phyloP scores from a whole-genome alignment of 2,329 filamentous ascomycete genomes.

The Neonectria faginata region DNA sequence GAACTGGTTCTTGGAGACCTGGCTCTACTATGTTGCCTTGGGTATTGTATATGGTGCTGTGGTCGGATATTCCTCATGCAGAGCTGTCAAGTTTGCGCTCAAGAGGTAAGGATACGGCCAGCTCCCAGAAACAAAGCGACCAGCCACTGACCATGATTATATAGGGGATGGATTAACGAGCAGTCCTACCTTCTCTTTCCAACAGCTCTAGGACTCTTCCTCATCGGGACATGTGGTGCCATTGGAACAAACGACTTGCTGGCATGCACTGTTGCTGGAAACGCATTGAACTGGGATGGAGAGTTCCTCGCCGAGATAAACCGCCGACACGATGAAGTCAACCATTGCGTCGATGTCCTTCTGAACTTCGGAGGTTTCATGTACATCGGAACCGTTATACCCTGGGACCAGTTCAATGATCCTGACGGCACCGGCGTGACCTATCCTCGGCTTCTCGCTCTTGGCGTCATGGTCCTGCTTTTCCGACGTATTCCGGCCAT shows the following conservation, averaged over 20 bases:
- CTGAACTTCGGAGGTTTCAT: conserved; percentile 72
- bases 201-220: conserved; percentile 65
- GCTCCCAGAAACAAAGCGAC: no score
- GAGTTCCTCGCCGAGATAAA: conserved; percentile 67
- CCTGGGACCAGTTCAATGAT: conserved; percentile 66
- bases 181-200: conserved; percentile 67
- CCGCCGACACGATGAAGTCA: conserved; percentile 70
- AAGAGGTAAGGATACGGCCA: conserved; percentile 36
- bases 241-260: conserved; percentile 71
- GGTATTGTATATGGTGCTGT: conserved; percentile 64
- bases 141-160: no score
- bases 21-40: conserved; percentile 69
- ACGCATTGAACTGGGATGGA: conserved; percentile 71
- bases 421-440: conserved; percentile 66
- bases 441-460: conserved; percentile 59
- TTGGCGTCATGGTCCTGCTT: conserved; percentile 64
- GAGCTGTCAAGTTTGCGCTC: conserved; percentile 58
- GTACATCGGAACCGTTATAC: conserved; percentile 67
- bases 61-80: conserved; percentile 61
- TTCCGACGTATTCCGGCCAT: conserved; percentile 70
- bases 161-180: conserved; percentile 65
- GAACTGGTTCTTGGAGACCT: conserved; percentile 70
- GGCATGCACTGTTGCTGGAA: conserved; percentile 71
- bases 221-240: conserved; percentile 67
- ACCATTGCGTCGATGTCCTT: conserved; percentile 67